Percentiles rank a stretch among this genome's conserved stretches.
Conservation (phyloP, 202 grass and related monocot species). For the Panicum hallii region DNA sequence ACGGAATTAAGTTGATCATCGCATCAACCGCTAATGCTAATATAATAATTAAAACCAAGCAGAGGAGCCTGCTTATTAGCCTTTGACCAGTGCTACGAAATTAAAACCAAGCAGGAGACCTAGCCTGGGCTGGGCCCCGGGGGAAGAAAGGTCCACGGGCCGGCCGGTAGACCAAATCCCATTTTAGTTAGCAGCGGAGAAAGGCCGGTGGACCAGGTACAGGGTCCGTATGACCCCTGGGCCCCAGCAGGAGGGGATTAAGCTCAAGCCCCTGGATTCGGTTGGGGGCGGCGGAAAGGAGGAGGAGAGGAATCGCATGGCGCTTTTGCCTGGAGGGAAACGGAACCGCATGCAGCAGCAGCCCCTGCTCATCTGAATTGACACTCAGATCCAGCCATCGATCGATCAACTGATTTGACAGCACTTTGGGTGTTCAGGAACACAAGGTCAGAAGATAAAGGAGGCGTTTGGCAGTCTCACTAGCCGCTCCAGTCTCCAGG, state of each 20-base stretch:
- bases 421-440: background rate
- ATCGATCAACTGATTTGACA: background rate
- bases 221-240: background rate
- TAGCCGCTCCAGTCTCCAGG: background rate
- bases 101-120: no score
- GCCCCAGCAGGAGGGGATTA: background rate
- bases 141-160: constrained; percentile 25
- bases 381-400: background rate
- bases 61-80: no score
- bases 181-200: constrained; percentile 31
- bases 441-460: background rate
- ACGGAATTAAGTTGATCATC: no score
- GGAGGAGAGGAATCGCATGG: background rate
- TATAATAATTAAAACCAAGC: no score
- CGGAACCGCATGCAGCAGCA: background rate
- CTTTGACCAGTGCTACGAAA: no score
- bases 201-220: constrained; percentile 35
- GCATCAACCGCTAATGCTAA: no score
- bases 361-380: background rate
- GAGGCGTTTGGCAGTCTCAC: constrained; percentile 8
- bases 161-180: constrained; percentile 46
- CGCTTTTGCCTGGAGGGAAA: background rate
- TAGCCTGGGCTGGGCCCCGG: background rate
- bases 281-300: background rate
- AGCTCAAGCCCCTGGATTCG: background rate